Base-by-base conservation (phyloP, 306 rosid genomes). In the Rosa multiflora region DNA sequence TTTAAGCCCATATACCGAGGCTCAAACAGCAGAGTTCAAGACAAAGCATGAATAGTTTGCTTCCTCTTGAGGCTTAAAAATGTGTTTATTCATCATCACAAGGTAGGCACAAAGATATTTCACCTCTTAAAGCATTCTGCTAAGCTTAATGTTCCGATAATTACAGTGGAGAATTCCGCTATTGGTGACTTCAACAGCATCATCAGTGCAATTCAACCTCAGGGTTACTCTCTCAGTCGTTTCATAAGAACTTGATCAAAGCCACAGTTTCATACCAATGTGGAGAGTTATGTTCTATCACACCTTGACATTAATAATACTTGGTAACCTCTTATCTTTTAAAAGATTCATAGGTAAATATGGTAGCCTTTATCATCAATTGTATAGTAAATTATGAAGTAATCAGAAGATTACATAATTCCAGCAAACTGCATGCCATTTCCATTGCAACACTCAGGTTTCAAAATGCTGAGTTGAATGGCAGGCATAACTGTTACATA, bases 371-470 rank as follows among this genome's bases (percentile, higher is more conserved):
- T 32, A n/a, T 62, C 49, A 62, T 67, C 61, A 64, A 21, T 26
- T 37, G 64, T 64, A 53, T 81, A 43, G 70, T 64, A 46, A 13
- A 78, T 46, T 42, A 23, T 47, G 47, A 13, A 18, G 40, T 78
- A 62, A 40, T 68, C 56, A 46, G 76, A 67, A 75, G 73, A 73
- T 70, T 17, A 74, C 69, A 69, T 70, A n/a, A 52, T 72, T 53
- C 49, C 62, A 15, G 44, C 67, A 70, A 73, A 76, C 43, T 56
- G 64, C 44, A 70, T 78, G 72, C 83, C 79, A 81, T 74, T 73
- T 77, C 79, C 83, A 82, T 59, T 72, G 61, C 74, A 43, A 68
- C 66, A 84, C 89, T 81, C 82, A 68, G 84, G 84, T 83, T 81
- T 69, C 63, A 73, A 84, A 87, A 67, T 61, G 67, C 84, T 81